phyloP scores from a whole-genome alignment of 2,329 filamentous ascomycete genomes.

The Rasamsonia emersonii region DNA sequence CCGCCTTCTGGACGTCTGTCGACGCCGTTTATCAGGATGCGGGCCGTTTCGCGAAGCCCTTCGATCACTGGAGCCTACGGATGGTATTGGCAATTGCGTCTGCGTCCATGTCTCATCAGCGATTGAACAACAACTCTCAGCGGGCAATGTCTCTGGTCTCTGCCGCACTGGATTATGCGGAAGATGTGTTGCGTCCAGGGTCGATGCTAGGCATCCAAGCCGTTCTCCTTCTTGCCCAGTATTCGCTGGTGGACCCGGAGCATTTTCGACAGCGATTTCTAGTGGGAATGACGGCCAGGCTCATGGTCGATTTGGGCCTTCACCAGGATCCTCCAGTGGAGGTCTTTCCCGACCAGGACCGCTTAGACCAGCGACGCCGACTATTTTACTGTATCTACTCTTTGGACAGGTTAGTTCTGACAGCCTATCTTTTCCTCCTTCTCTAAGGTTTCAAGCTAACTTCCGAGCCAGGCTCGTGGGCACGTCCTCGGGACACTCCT shows the following conservation, averaged over 20 bases:
- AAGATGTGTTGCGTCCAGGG: constrained; percentile 76
- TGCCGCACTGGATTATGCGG: constrained; percentile 66
- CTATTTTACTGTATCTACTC: constrained; percentile 89
- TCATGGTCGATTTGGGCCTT: constrained; percentile 79
- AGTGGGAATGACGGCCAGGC: constrained; percentile 80
- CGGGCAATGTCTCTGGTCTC: constrained; percentile 53
- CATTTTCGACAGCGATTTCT: constrained; percentile 94
- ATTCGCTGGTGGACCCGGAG: constrained; percentile 78
- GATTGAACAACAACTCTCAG: constrained; percentile 55
- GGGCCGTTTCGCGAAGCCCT: constrained; percentile 50
- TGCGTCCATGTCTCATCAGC: constrained; percentile 59
- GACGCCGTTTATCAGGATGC: constrained; percentile 73
- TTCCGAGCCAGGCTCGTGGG: constrained; percentile 62
- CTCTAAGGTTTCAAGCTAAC: constrained; percentile 8
- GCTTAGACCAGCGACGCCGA: constrained; percentile 67
- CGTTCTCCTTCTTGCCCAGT: constrained; percentile 75
- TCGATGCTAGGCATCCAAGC: constrained; percentile 81
- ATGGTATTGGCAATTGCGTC: constrained; percentile 83
- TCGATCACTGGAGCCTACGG: constrained; percentile 78
- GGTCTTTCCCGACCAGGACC: constrained; percentile 56
- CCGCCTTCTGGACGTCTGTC: constrained; percentile 65
- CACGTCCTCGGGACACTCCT: constrained; percentile 76
- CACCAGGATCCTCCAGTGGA: constrained; percentile 81
- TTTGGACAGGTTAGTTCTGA: constrained; percentile 61
- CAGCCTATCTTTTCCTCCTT: background rate